Evolutionary conservation across 495 filamentous ascomycete genomes (phyloP).

Genomic region (Rostrohypoxylon terebratum): DNA sequence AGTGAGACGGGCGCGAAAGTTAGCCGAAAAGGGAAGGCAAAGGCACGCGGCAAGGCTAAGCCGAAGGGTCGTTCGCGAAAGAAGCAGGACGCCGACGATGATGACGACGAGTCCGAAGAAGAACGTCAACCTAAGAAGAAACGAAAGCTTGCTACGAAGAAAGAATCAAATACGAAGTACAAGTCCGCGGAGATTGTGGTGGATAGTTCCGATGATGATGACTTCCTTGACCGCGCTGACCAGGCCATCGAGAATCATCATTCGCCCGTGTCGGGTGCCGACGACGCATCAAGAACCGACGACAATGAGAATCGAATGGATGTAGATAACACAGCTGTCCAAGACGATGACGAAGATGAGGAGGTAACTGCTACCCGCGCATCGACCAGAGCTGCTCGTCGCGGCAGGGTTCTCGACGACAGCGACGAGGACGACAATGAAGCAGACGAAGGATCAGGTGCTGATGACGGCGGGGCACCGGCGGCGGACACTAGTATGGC

Average conservation of each 20-base stretch:
- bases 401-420: constrained; percentile 59
- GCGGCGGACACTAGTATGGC: constrained; percentile 20
- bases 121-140: constrained; percentile 68
- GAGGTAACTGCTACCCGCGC: constrained; percentile 51
- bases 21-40: constrained; percentile 73
- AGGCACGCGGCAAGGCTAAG: constrained; percentile 60
- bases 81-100: constrained; percentile 75
- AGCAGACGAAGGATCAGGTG: constrained; percentile 41
- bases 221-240: constrained; percentile 59
- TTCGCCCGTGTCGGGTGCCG: constrained; percentile 45
- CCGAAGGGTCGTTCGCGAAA: constrained; percentile 63
- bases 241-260: constrained; percentile 49
- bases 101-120: constrained; percentile 62
- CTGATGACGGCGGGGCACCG: constrained; percentile 31
- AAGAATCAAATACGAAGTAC: constrained; percentile 67
- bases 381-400: constrained; percentile 49
- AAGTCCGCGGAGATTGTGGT: constrained; percentile 85
- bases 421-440: constrained; percentile 59
- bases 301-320: constrained; percentile 51
- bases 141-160: constrained; percentile 69
- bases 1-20: constrained; percentile 80
- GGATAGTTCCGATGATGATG: constrained; percentile 68
- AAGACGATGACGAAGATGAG: constrained; percentile 58
- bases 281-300: constrained; percentile 44
- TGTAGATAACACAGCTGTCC: constrained; percentile 50